Evolutionary conservation across 768 basidiomycete species (phyloP).

Genomic region (Russula brevipes): DNA sequence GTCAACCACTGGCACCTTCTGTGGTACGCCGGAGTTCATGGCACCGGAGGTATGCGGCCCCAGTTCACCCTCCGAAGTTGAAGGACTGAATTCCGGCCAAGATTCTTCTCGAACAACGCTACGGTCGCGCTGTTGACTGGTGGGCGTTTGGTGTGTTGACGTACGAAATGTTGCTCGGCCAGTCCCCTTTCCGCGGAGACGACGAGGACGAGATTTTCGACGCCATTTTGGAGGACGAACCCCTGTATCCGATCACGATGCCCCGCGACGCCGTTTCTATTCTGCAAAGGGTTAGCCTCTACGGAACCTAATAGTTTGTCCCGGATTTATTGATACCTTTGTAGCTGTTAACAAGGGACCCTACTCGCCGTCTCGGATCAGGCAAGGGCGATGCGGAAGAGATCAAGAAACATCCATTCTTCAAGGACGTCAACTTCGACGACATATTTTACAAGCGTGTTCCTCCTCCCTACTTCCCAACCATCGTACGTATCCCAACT

Average conservation of each 20-base stretch:
- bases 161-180: conserved; percentile 98
- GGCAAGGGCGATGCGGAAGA: conserved; percentile 92
- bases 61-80: background rate
- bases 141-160: conserved; percentile 99
- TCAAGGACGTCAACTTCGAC: conserved; percentile 96
- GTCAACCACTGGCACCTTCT: conserved; percentile 95
- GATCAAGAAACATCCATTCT: conserved; percentile 96
- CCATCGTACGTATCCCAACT: conserved; percentile 59
- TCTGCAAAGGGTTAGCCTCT: conserved; percentile 70
- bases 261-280: conserved; percentile 95
- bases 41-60: conserved; percentile 80
- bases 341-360: conserved; percentile 90
- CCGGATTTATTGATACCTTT: conserved; percentile 13
- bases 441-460: conserved; percentile 97
- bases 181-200: conserved; percentile 98
- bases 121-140: conserved; percentile 98
- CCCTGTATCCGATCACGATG: conserved; percentile 98
- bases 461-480: conserved; percentile 95
- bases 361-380: conserved; percentile 83
- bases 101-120: conserved; percentile 99
- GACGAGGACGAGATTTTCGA: conserved; percentile 99
- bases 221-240: conserved; percentile 97
- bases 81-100: conserved; percentile 32
- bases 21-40: conserved; percentile 99
- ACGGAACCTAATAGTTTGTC: background rate